Percentiles rank a stretch among this genome's conserved stretches.
Conservation (phyloP, 768 basidiomycete species). For the Russula foetens region DNA sequence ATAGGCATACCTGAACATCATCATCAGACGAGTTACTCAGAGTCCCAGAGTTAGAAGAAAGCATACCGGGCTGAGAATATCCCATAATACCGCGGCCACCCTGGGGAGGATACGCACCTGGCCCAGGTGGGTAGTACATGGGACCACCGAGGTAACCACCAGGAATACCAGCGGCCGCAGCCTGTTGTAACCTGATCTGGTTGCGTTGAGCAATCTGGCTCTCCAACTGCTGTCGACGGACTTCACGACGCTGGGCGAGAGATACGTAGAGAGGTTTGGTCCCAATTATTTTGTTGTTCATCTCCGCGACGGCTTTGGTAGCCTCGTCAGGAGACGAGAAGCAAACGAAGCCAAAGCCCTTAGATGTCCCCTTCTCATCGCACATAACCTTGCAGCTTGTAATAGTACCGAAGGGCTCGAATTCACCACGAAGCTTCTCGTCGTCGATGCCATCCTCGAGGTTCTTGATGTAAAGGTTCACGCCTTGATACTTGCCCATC, state of each 20-base stretch:
- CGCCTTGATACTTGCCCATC: slow-evolving; percentile 95
- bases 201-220: slow-evolving; percentile 98
- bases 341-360: slow-evolving; percentile 99
- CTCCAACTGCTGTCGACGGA: slow-evolving; percentile 96
- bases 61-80: slow-evolving; percentile 78
- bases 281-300: slow-evolving; percentile 99
- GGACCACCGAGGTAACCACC: slow-evolving; percentile 78
- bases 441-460: slow-evolving; percentile 97
- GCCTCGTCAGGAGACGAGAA: slow-evolving; percentile 98
- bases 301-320: slow-evolving; percentile 97
- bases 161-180: slow-evolving; percentile 79
- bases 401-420: slow-evolving; percentile 94
- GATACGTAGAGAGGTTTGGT: slow-evolving; percentile 98
- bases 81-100: slow-evolving; percentile 66
- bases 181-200: slow-evolving; percentile 95
- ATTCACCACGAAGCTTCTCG: slow-evolving; percentile 92
- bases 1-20: slow-evolving; percentile 70
- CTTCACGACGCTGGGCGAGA: slow-evolving; percentile 95
- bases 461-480: slow-evolving; percentile 99
- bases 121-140: slow-evolving; percentile 77
- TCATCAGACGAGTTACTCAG: slow-evolving; percentile 33
- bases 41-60: slow-evolving; percentile 29
- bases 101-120: slow-evolving; percentile 76
- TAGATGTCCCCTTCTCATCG: slow-evolving; percentile 87
- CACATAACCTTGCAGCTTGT: slow-evolving; percentile 99